phyloP scores from a whole-genome alignment of 1,284 basidiomycete species.

The Ganoderma resinaceum region DNA sequence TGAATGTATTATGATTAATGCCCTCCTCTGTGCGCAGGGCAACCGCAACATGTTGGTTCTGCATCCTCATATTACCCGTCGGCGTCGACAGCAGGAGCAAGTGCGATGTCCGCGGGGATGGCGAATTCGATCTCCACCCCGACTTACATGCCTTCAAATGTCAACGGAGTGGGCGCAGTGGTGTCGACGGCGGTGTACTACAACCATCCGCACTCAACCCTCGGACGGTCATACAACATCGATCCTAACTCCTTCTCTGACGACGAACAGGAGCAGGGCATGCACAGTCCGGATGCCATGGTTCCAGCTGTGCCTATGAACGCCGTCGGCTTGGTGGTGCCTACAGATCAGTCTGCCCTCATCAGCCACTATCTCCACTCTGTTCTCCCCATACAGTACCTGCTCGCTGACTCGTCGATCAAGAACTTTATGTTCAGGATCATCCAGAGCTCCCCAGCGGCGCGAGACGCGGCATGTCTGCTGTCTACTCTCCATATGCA shows the following conservation, averaged over 20 bases:
- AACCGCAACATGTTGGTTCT: constrained; percentile 37
- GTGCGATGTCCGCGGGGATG: constrained; percentile 27
- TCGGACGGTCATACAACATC: constrained; percentile 37
- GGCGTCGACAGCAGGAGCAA: constrained; percentile 22
- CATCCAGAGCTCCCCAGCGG: constrained; percentile 49
- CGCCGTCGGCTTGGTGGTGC: constrained; percentile 37
- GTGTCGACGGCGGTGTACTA: constrained; percentile 20
- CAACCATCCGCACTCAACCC: constrained; percentile 29
- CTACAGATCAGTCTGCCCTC: constrained; percentile 41
- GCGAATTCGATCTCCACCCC: constrained; percentile 24
- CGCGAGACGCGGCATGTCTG: constrained; percentile 62
- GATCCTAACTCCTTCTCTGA: constrained; percentile 29
- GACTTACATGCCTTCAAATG: constrained; percentile 20
- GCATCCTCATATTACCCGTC: constrained; percentile 31
- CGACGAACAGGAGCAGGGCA: constrained; percentile 31
- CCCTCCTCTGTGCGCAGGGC: constrained; percentile 61
- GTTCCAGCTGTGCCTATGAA: constrained; percentile 29
- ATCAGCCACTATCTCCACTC: constrained; percentile 52
- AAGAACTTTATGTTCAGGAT: constrained; percentile 51
- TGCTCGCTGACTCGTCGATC: constrained; percentile 60
- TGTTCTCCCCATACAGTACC: constrained; percentile 71
- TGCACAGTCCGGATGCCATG: constrained; percentile 25
- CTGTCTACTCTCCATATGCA: constrained; percentile 60
- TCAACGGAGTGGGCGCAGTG: not conserved
- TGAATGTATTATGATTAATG: constrained; percentile 74